Evolutionary conservation across 495 filamentous ascomycete genomes (phyloP), one percentile per base, ranked within the genome.

Genomic region (Neurospora sp.): DNA sequence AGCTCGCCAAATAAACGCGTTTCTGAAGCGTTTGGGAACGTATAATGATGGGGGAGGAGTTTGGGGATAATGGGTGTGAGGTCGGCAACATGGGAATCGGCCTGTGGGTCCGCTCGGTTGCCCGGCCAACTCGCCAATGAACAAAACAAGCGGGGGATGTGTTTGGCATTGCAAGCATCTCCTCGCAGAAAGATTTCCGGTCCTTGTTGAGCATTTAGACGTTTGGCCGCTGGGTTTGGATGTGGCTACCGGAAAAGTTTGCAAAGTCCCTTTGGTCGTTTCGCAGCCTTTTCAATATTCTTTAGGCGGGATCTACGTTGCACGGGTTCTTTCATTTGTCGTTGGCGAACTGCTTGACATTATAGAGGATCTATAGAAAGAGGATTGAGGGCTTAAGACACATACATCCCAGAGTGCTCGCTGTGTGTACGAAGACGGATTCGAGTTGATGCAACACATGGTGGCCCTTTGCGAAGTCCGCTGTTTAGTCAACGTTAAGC

Each of bases 1-100:
- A 97, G 84, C 94, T 97, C 74, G 45, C 75, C 71, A 85, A 85
- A 79, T 86, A 85, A 84, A 39, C 69, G 68, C 20, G 22, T 8
- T 31, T 35, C 5, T 16, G 22, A 18, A 61, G 20, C 47, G 22
- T 14, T 31, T 14, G 9, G 47, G 10, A 27, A 27, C 47, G 22
- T 59, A 31, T 59, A 59, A 59, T 16, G 47, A 59, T 31, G 47
- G 47, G 0, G 22, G 53, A 61, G 22, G 53, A 61, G 27, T 31
- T 61, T 35, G 53, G 27, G 12, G 22, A 16, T 61, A 16, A 61
- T 35, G 53, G 27, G 53, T 61, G 53, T 6, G 53, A 61, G 53
- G 22, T 16, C 12, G 22, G 53, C 45, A 53, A 53, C 20, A 53
- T 6, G 20, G 45, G 45, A 20, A 47, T 4, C 9, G 2, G 1